Conservation (phyloP, 2,329 filamentous ascomycete species). For the Aspergillus fructus region DNA sequence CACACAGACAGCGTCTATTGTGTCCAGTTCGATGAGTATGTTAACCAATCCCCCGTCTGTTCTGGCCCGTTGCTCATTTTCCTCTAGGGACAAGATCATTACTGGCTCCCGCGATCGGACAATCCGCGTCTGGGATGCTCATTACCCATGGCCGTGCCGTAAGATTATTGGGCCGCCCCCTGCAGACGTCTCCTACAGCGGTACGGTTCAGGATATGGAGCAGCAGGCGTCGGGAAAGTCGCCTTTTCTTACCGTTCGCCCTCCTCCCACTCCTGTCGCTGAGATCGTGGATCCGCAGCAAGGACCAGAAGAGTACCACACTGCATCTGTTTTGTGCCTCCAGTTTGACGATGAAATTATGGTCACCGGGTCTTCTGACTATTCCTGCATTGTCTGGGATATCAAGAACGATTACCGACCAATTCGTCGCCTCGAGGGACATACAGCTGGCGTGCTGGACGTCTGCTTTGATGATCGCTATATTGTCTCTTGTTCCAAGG, state of each 20-base stretch:
- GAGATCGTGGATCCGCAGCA: conserved; percentile 48
- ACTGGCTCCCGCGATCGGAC: conserved; percentile 95
- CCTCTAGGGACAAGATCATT: conserved; percentile 81
- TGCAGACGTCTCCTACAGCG: conserved; percentile 40
- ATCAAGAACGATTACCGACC: conserved; percentile 76
- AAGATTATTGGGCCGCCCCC: conserved; percentile 80
- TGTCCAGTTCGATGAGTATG: conserved; percentile 93
- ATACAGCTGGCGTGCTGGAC: conserved; percentile 87
- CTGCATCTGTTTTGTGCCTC: conserved; percentile 88
- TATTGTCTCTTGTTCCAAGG: conserved; percentile 97
- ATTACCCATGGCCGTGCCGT: conserved; percentile 73
- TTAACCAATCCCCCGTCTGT: conserved; percentile 14
- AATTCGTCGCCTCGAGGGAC: conserved; percentile 72
- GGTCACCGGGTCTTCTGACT: conserved; percentile 92
- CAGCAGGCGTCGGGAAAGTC: conserved; percentile 40
- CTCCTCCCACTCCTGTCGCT: conserved; percentile 52
- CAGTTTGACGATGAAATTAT: conserved; percentile 93
- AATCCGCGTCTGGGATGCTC: conserved; percentile 93
- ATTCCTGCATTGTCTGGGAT: conserved; percentile 87
- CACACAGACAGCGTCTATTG: conserved; percentile 97
- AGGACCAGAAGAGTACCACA: conserved; percentile 64
- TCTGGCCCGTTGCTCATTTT: conserved; percentile 35
- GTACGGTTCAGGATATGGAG: conserved; percentile 50
- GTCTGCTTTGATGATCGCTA: conserved; percentile 88
- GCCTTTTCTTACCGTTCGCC: conserved; percentile 50